Base-by-base conservation (phyloP, 148 eudicot genomes). In the Arbutus unedo region DNA sequence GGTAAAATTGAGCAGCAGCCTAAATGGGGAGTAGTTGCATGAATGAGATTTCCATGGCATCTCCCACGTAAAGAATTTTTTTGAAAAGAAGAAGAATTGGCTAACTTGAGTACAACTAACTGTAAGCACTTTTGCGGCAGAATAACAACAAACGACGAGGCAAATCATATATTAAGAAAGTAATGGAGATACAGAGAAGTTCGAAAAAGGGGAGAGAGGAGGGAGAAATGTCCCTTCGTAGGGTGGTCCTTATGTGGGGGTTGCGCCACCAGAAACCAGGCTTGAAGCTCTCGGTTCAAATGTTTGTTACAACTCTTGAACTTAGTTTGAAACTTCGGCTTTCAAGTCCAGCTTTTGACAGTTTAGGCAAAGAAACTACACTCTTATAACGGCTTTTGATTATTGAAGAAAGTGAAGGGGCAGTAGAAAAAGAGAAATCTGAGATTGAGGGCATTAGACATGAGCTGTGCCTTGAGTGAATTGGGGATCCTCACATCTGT, bases 381-480 rank as follows among this genome's bases (percentile, higher is more conserved):
- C 38, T 72, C 23, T 16, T 23, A 3, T 18, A 2, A 72, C 76
- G 45, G 11, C 2, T 8, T 45, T 18, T 72, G 11, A 45, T 43
- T 72, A 72, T 72, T 72, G 23, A 72, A 54, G 14, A 54, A 54
- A 54, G 57, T 54, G 9, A 54, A 31, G 3, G 3, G 57, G 14
- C 11, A 10, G 48, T 47, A 72, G 51, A 72, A 45, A 72, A 44
- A 50, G 2, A 72, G 76, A 72, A 72, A 43, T 44, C 5, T 72
- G 53, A 72, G 11, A 44, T 6, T 44, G 51, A 3, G 14, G 47
- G 56, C 38, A 7, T 85, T 89, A 93, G 79, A 92, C 96, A 82
- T 93, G 98, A 81, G 98, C 98, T 76, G 98, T 95, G 82, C 98
- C 98, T 90, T 95, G 85, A 47, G 98, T 95, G 88, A 95, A 95